phyloP scores from a whole-genome alignment of 2,329 filamentous ascomycete species.

The Neonectria neomacrospora region DNA sequence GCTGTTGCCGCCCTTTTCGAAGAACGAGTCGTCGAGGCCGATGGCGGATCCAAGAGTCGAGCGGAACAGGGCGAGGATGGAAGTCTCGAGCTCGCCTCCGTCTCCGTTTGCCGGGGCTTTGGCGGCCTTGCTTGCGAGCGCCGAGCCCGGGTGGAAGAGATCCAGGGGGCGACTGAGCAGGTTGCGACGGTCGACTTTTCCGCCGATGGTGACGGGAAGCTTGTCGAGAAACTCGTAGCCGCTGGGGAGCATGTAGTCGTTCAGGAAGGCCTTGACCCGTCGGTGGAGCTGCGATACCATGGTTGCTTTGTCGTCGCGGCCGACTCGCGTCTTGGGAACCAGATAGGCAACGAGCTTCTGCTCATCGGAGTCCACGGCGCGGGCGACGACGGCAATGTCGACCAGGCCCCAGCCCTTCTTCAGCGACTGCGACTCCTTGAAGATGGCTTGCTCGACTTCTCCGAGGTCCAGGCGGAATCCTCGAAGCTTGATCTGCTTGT shows the following conservation, averaged over 20 bases:
- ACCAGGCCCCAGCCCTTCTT: slow-evolving; percentile 23
- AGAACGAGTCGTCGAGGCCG: slow-evolving; percentile 37
- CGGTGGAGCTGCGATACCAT: slow-evolving; percentile 34
- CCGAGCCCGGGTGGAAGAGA: slow-evolving; percentile 30
- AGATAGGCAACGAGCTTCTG: slow-evolving; percentile 40
- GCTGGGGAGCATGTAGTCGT: slow-evolving; percentile 44
- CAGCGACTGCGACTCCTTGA: slow-evolving; percentile 34
- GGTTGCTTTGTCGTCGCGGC: slow-evolving; percentile 22
- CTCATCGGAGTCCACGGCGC: slow-evolving; percentile 35
- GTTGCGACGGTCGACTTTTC: slow-evolving; percentile 39
- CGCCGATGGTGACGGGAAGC: slow-evolving; percentile 38
- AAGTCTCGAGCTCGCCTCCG: slow-evolving; percentile 31
- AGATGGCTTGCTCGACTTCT: slow-evolving; percentile 49
- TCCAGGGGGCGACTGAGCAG: slow-evolving; percentile 33
- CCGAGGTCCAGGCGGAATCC: slow-evolving; percentile 53
- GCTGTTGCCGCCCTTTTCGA: slow-evolving; percentile 43
- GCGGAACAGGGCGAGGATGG: slow-evolving; percentile 37
- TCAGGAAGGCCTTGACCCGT: slow-evolving; percentile 36
- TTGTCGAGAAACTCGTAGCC: slow-evolving; percentile 37
- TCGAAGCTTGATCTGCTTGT: slow-evolving; percentile 51
- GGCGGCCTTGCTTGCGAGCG: slow-evolving; percentile 8
- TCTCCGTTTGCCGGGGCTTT: slow-evolving; percentile 13
- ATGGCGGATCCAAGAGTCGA: slow-evolving; percentile 31
- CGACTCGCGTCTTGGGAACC: slow-evolving; percentile 32
- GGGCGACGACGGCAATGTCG: slow-evolving; percentile 37